Evolutionary conservation across 2,329 filamentous ascomycete genomes (phyloP).

Genomic region (Aspergillus brunneoviolaceus): DNA sequence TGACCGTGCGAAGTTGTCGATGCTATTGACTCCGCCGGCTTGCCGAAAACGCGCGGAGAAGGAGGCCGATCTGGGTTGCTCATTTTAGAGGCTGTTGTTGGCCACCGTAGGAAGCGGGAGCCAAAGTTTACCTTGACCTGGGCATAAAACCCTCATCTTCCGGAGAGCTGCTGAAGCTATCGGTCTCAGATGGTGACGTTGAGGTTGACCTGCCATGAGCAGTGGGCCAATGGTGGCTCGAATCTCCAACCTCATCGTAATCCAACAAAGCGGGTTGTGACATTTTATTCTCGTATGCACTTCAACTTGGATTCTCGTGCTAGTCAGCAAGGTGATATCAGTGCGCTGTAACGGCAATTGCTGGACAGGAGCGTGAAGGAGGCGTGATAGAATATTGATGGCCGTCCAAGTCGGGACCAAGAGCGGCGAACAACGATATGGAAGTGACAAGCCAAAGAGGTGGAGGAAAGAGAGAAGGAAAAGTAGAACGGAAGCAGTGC

Average conservation of each 20-base stretch:
- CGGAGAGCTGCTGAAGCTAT: constrained; percentile 34
- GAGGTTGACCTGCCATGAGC: constrained; percentile 5
- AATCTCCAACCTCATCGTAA: constrained; percentile 3
- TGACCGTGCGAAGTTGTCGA: constrained; percentile 88
- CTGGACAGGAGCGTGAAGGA: not conserved
- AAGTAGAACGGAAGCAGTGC: not conserved
- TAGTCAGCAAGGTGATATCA: not conserved
- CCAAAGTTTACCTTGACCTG: constrained; percentile 15
- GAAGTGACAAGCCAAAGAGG: not conserved
- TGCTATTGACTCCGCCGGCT: constrained; percentile 86
- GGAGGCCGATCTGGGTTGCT: constrained; percentile 35
- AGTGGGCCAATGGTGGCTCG: constrained; percentile 1
- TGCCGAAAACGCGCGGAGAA: constrained; percentile 55
- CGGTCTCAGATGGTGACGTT: constrained; percentile 12
- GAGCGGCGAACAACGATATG: not conserved
- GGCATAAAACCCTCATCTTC: constrained; percentile 7
- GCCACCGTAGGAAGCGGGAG: not conserved
- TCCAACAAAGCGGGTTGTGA: not conserved
- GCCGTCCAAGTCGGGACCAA: not conserved
- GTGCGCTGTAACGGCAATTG: not conserved
- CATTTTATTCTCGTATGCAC: constrained; percentile 1
- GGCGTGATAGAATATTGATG: not conserved
- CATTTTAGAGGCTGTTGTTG: not conserved
- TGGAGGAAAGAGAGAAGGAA: not conserved
- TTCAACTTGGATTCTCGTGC: not conserved